Conservation (phyloP, 2,329 filamentous ascomycete genomes). For the Trichoderma aggressivum region DNA sequence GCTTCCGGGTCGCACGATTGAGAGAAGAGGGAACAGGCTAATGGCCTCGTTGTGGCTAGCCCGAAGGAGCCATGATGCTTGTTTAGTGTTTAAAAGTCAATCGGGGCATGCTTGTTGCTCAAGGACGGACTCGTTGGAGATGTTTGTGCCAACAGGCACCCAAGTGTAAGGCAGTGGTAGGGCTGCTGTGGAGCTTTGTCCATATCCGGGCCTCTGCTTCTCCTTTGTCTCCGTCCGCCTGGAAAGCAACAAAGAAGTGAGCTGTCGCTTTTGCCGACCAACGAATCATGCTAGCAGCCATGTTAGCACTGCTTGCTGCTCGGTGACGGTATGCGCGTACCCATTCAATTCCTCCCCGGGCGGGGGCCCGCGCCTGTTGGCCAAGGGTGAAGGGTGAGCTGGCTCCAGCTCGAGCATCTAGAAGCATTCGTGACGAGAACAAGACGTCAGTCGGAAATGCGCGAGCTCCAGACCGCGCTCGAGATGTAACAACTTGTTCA, state of each 20-base stretch:
- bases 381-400: not conserved
- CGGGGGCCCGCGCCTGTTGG: constrained; percentile 5
- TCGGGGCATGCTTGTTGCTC: not conserved
- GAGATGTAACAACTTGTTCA: not conserved
- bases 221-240: not conserved
- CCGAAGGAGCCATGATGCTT: not conserved
- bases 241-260: not conserved
- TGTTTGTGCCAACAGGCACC: not conserved
- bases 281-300: not conserved
- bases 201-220: not conserved
- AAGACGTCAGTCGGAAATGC: constrained; percentile 14
- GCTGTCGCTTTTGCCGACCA: not conserved
- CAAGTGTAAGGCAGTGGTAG: not conserved
- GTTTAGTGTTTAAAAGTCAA: not conserved
- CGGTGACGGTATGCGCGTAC: not conserved
- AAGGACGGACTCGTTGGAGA: not conserved
- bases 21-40: constrained; percentile 15
- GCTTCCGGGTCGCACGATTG: constrained; percentile 1
- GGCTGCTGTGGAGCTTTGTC: constrained; percentile 2
- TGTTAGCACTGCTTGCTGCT: not conserved
- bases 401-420: constrained; percentile 16
- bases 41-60: not conserved
- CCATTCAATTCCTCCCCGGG: not conserved
- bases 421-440: constrained; percentile 12
- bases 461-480: constrained; percentile 4